These are phyloP conservation scores for Allium fistulosum DNA, from an alignment of 106 monocot genomes.

Conservation along the genomic window DNA sequence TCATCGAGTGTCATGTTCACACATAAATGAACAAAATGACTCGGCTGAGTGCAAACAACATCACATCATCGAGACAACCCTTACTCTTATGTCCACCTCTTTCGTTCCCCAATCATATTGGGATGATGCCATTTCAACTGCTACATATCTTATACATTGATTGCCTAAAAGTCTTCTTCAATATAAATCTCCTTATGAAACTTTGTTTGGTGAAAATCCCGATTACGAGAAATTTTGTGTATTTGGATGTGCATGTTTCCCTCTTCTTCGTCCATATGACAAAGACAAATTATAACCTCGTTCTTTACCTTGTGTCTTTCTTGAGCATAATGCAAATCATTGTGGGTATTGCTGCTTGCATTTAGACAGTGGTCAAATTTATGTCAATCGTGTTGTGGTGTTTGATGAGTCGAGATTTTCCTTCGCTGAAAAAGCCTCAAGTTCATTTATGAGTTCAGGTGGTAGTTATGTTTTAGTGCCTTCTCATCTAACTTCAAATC, in stretches of 20 bases:
- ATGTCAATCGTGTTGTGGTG: background rate
- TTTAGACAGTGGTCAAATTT: too few species aligned
- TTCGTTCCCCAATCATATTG: background rate
- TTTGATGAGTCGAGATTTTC: background rate
- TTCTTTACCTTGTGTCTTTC: background rate
- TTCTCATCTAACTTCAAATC: too few species aligned
- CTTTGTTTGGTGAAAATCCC: background rate
- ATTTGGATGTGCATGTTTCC: background rate
- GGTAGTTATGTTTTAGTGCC: too few species aligned
- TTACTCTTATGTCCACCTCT: background rate
- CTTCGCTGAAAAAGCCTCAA: too few species aligned
- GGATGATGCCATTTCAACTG: background rate
- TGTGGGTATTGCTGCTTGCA: too few species aligned
- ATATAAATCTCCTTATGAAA: background rate
- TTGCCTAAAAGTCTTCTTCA: background rate
- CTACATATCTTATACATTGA: background rate
- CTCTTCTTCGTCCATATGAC: background rate
- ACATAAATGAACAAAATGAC: background rate
- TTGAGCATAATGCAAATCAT: background rate
- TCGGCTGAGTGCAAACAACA: background rate
- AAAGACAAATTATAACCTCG: background rate
- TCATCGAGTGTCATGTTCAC: background rate
- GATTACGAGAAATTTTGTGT: background rate
- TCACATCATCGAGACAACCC: background rate
- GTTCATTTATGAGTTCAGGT: too few species aligned